phyloP scores from a whole-genome alignment of 208 protist genomes.

The Crithidia fasciculata region DNA sequence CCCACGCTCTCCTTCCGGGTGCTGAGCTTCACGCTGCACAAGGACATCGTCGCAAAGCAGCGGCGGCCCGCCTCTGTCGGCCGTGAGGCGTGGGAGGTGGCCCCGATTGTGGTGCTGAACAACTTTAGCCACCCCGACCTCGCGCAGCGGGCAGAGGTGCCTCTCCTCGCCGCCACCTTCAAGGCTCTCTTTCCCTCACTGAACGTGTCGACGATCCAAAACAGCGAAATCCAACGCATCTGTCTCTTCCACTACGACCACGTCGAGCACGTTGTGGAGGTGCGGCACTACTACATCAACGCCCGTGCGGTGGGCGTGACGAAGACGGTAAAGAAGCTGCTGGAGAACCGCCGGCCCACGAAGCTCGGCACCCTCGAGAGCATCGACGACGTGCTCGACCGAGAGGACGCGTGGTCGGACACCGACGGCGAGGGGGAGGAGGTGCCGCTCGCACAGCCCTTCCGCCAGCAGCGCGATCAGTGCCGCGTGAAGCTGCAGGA shows the following conservation, averaged over 20 bases:
- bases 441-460: slow-evolving; percentile 84
- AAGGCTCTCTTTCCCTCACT: slow-evolving; percentile 82
- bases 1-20: slow-evolving; percentile 91
- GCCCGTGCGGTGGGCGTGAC: slow-evolving; percentile 75
- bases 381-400: slow-evolving; percentile 83
- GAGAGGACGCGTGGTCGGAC: slow-evolving; percentile 88
- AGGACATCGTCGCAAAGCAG: slow-evolving; percentile 82
- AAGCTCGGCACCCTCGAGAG: slow-evolving; percentile 80
- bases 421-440: slow-evolving; percentile 93
- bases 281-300: slow-evolving; percentile 91
- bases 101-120: slow-evolving; percentile 92
- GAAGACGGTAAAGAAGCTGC: slow-evolving; percentile 89
- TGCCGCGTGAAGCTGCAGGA: slow-evolving; percentile 92
- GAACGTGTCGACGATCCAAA: slow-evolving; percentile 85
- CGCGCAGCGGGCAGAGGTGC: slow-evolving; percentile 64
- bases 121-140: slow-evolving; percentile 89
- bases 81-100: slow-evolving; percentile 75
- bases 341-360: slow-evolving; percentile 81
- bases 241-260: slow-evolving; percentile 92
- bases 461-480: slow-evolving; percentile 87
- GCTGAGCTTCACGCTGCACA: slow-evolving; percentile 83
- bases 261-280: slow-evolving; percentile 83
- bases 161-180: slow-evolving; percentile 86
- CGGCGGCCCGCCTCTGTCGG: slow-evolving; percentile 66
- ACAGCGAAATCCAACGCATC: slow-evolving; percentile 83